Evolutionary conservation across 2,329 filamentous ascomycete species (phyloP).

Genomic region (Rhexocercosporidium sp.): DNA sequence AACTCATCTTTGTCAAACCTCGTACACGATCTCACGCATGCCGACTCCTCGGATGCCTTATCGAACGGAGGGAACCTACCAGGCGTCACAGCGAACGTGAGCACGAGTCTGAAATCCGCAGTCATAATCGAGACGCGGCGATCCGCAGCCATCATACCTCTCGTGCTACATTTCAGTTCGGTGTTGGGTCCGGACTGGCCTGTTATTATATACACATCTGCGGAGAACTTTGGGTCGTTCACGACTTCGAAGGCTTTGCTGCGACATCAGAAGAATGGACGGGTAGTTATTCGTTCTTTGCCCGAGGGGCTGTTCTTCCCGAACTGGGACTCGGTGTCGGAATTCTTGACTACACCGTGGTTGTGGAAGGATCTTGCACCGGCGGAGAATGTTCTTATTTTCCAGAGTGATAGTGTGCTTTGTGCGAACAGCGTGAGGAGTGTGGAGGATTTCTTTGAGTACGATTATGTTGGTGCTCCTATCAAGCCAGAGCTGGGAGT

Average conservation of each 20-base stretch:
- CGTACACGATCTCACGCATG: slow-evolving; percentile 7
- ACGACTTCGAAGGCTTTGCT: slow-evolving; percentile 45
- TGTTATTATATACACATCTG: slow-evolving; percentile 48
- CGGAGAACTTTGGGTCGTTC: slow-evolving; percentile 37
- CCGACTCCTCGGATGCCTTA: slow-evolving; percentile 5
- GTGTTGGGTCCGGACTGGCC: slow-evolving; percentile 51
- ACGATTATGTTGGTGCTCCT: slow-evolving; percentile 46
- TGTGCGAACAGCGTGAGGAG: slow-evolving; percentile 42
- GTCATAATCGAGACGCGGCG: slow-evolving; percentile 47
- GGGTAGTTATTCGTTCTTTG: slow-evolving; percentile 47
- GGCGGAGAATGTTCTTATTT: slow-evolving; percentile 42
- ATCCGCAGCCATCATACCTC: slow-evolving; percentile 42
- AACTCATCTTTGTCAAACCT: slow-evolving; percentile 5
- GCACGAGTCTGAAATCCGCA: slow-evolving; percentile 41
- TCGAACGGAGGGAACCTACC: slow-evolving; percentile 10
- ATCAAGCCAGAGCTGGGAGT: slow-evolving; percentile 38
- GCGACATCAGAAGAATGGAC: slow-evolving; percentile 42
- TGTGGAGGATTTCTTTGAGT: slow-evolving; percentile 44
- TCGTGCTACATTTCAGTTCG: slow-evolving; percentile 47
- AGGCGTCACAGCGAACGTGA: slow-evolving; percentile 30
- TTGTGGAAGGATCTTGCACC: slow-evolving; percentile 44
- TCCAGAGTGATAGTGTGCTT: slow-evolving; percentile 44
- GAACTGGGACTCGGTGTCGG: slow-evolving; percentile 44
- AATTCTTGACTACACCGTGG: slow-evolving; percentile 42
- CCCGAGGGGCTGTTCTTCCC: slow-evolving; percentile 45